Evolutionary conservation across 2,329 filamentous ascomycete genomes (phyloP).

Genomic region (Beauveria rudraprayagi): DNA sequence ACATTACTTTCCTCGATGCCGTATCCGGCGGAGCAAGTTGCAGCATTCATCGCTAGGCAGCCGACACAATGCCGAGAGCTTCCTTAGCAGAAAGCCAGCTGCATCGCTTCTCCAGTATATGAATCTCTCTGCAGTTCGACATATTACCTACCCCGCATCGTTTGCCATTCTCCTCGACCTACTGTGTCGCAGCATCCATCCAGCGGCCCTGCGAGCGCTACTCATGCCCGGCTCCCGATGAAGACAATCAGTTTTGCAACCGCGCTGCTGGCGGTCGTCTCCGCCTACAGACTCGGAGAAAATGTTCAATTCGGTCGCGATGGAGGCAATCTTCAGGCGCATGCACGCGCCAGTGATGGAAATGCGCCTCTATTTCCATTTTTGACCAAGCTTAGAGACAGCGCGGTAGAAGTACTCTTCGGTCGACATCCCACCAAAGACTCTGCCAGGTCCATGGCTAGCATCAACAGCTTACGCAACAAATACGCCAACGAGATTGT

Average conservation of each 20-base stretch:
- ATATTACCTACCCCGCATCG: too few species aligned
- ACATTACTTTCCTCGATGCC: background rate
- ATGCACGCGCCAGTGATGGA: slow-evolving; percentile 13
- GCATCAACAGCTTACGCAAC: slow-evolving; percentile 27
- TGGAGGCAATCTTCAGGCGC: background rate
- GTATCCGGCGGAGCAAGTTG: slow-evolving; percentile 2
- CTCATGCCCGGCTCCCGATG: slow-evolving; percentile 2
- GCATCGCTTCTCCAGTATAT: background rate
- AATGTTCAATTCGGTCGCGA: background rate
- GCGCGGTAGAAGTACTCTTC: slow-evolving; percentile 41
- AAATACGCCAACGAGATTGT: slow-evolving; percentile 77
- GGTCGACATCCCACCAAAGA: slow-evolving; percentile 32
- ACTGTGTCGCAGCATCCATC: background rate
- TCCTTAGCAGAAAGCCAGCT: background rate
- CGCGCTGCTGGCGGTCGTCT: background rate
- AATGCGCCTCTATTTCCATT: slow-evolving; percentile 34
- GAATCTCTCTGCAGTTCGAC: background rate
- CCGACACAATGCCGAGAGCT: slow-evolving; percentile 2
- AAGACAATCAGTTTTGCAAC: slow-evolving; percentile 5
- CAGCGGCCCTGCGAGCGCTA: background rate
- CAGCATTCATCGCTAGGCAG: background rate
- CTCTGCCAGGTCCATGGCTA: slow-evolving; percentile 15
- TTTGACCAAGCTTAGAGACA: slow-evolving; percentile 43
- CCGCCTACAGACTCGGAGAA: background rate
- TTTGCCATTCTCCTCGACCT: background rate